These are phyloP conservation scores for Botrytis paeoniae DNA, from an alignment of 2,329 filamentous ascomycete genomes.

Conservation along the genomic window DNA sequence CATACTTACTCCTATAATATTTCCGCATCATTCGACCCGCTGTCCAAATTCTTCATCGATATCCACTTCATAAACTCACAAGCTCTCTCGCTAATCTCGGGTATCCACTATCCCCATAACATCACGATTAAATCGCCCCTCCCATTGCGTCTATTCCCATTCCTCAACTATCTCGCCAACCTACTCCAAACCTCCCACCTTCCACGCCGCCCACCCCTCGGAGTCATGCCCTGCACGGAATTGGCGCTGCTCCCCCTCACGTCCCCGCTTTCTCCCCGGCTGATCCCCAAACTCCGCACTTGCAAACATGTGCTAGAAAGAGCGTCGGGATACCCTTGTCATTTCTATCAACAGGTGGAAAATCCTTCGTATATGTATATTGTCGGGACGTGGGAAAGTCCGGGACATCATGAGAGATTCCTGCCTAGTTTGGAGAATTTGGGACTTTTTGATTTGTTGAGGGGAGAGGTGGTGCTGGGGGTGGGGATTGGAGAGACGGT, in stretches of 20 bases:
- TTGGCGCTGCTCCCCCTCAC: slow-evolving; percentile 9
- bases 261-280: not conserved
- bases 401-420: slow-evolving; percentile 44
- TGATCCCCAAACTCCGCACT: not conserved
- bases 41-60: not conserved
- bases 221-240: not conserved
- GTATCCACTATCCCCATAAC: not conserved
- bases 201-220: not conserved
- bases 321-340: slow-evolving; percentile 40
- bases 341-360: slow-evolving; percentile 44
- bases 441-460: slow-evolving; percentile 39
- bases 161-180: not conserved
- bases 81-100: slow-evolving; percentile 4
- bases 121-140: not conserved
- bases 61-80: not conserved
- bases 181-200: not conserved
- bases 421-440: slow-evolving; percentile 45
- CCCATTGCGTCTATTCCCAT: not conserved
- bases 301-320: slow-evolving; percentile 1
- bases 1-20: not conserved
- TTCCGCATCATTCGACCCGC: not conserved
- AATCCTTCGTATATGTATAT: slow-evolving; percentile 45
- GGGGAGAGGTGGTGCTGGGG: slow-evolving; percentile 30
- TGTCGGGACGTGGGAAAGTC: slow-evolving; percentile 46
- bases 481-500: slow-evolving; percentile 36